Conservation (phyloP, 2,329 filamentous ascomycete genomes). For the Calonectria pauciramosa region DNA sequence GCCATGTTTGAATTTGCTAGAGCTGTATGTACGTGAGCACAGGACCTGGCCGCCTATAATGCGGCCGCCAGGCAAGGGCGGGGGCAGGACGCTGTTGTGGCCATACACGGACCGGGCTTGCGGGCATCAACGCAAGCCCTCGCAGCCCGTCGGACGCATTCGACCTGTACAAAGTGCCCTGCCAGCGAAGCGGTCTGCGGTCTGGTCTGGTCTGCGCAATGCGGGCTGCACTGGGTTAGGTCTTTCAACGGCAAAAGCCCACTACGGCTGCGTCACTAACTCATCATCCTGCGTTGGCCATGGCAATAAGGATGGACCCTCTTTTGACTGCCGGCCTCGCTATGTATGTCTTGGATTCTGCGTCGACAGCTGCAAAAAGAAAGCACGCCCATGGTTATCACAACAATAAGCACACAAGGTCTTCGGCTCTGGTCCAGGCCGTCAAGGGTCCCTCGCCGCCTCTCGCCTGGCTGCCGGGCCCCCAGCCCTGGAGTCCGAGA, state of each 20-base stretch:
- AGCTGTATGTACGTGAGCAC: conserved; percentile 33
- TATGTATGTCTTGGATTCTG: conserved; percentile 11
- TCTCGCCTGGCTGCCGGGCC: conserved; percentile 24
- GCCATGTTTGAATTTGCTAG: conserved; percentile 19
- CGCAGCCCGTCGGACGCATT: conserved; percentile 30
- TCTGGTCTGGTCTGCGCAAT: conserved; percentile 27
- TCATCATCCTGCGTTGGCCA: conserved; percentile 18
- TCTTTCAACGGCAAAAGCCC: conserved; percentile 26
- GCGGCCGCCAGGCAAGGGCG: conserved; percentile 38
- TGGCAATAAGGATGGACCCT: conserved; percentile 4
- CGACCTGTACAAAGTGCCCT: conserved; percentile 27
- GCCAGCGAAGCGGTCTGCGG: conserved; percentile 34
- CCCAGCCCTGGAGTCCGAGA: conserved; percentile 35
- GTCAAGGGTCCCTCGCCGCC: conserved; percentile 24
- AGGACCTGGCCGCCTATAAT: conserved; percentile 41
- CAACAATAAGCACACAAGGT: neutral
- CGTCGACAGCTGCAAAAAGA: conserved; percentile 1
- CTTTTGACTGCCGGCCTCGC: conserved; percentile 15
- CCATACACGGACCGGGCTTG: conserved; percentile 32
- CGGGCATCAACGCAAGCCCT: conserved; percentile 31
- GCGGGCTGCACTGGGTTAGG: conserved; percentile 31
- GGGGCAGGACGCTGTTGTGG: conserved; percentile 30
- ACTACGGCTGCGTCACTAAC: conserved; percentile 18
- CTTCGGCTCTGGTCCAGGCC: conserved; percentile 1
- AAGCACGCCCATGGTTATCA: neutral